A percentile compares a stretch with the other conserved stretches of the same genome.
These are phyloP conservation scores for Ogataea corticis DNA, from an alignment of 805 yeast genomes.

Conservation along the genomic window DNA sequence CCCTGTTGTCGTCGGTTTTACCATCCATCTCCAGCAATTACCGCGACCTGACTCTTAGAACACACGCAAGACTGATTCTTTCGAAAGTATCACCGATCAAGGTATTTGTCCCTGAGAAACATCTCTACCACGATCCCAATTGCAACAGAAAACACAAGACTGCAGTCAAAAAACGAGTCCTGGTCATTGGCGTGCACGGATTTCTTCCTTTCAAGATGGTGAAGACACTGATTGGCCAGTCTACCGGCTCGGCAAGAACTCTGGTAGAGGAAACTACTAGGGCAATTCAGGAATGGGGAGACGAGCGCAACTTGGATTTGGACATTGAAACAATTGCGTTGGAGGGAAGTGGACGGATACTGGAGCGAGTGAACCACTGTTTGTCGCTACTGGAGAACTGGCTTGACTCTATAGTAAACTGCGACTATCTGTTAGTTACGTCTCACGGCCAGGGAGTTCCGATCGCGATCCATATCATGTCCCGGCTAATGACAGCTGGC, in stretches of 20 bases:
- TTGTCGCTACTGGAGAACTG: slow-evolving; percentile 69
- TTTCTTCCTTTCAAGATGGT: slow-evolving; percentile 87
- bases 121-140: slow-evolving; percentile 28
- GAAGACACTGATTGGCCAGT: slow-evolving; percentile 83
- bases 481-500: slow-evolving; percentile 44
- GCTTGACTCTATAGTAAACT: slow-evolving; percentile 51
- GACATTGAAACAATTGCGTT: slow-evolving; percentile 81
- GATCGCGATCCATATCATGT: slow-evolving; percentile 72
- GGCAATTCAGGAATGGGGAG: slow-evolving; percentile 67
- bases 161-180: slow-evolving; percentile 46
- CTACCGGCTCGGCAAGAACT: slow-evolving; percentile 85
- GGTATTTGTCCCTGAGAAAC: slow-evolving; percentile 30
- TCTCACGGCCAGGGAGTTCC: slow-evolving; percentile 95
- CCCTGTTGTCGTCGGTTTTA: slow-evolving; percentile 22
- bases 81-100: slow-evolving; percentile 20
- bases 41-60: slow-evolving; percentile 28
- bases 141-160: slow-evolving; percentile 7
- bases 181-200: slow-evolving; percentile 94
- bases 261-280: slow-evolving; percentile 81
- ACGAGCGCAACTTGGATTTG: slow-evolving; percentile 37
- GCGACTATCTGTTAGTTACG: slow-evolving; percentile 82
- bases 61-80: slow-evolving; percentile 27
- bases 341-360: slow-evolving; percentile 88
- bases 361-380: slow-evolving; percentile 77
- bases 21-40: slow-evolving; percentile 30